Evolutionary conservation across 345 rosid species (phyloP).

Genomic region (Diplotaxis tenuifolia): DNA sequence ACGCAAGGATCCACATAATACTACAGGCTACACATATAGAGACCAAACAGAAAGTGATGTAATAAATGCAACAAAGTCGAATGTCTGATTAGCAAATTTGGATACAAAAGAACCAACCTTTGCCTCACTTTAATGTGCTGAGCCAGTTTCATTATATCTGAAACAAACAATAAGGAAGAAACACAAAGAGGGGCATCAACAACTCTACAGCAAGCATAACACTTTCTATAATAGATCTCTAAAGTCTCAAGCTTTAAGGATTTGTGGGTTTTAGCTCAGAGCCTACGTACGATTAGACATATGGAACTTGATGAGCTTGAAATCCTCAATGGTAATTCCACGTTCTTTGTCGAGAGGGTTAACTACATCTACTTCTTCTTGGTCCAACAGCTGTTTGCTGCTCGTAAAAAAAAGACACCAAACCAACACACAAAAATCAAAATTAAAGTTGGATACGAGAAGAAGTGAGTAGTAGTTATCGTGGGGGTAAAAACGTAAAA

Average conservation of each 20-base stretch:
- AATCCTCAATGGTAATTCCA: conserved; percentile 73
- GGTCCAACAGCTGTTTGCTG: conserved; percentile 83
- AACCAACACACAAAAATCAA: background rate
- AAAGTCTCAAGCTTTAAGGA: background rate
- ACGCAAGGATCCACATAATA: background rate
- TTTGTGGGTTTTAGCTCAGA: background rate
- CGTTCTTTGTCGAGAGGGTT: conserved; percentile 67
- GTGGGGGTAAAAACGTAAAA: background rate
- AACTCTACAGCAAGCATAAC: conserved; percentile 1
- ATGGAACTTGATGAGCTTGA: conserved; percentile 80
- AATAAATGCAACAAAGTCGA: background rate
- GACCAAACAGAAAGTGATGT: background rate
- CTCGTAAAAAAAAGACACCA: background rate
- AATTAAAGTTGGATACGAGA: background rate
- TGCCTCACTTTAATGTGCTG: conserved; percentile 83
- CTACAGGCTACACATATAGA: background rate
- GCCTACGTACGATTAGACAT: conserved; percentile 66
- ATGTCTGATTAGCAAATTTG: conserved; percentile 4
- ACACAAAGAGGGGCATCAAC: background rate
- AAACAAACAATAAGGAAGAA: conserved; percentile 10
- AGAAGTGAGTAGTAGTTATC: background rate
- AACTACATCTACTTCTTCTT: conserved; percentile 70
- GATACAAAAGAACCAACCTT: conserved; percentile 50
- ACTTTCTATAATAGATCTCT: background rate
- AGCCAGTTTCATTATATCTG: conserved; percentile 82